Percentiles rank a stretch among this genome's conserved stretches.
Evolutionary conservation across 2,329 filamentous ascomycete genomes (phyloP).

Genomic region (Pochonia chlamydosporia): DNA sequence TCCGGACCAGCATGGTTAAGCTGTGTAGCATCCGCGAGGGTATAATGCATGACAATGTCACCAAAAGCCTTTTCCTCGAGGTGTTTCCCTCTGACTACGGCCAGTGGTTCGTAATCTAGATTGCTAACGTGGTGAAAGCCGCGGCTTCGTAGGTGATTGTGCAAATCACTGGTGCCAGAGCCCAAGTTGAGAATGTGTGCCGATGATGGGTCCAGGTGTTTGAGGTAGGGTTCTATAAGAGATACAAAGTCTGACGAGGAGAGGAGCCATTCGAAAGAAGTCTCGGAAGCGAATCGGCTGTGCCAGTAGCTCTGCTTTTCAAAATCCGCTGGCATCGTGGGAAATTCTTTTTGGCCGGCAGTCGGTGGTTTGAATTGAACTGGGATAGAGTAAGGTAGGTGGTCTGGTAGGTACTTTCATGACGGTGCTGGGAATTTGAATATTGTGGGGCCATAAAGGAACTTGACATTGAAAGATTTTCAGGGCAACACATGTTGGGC

Average conservation of each 20-base stretch:
- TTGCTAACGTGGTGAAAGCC: slow-evolving; percentile 41
- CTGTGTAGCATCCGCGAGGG: slow-evolving; percentile 39
- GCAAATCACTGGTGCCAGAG: slow-evolving; percentile 44
- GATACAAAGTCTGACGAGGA: slow-evolving; percentile 34
- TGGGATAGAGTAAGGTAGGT: no score
- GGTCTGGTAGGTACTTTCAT: no score
- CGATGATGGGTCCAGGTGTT: slow-evolving; percentile 15
- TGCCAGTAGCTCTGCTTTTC: slow-evolving; percentile 47
- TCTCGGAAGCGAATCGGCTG: slow-evolving; percentile 37
- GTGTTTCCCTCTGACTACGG: slow-evolving; percentile 34
- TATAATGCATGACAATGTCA: slow-evolving; percentile 36
- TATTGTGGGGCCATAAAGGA: no score
- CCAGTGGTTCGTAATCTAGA: slow-evolving; percentile 44
- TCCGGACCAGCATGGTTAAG: slow-evolving; percentile 15
- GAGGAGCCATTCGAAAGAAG: slow-evolving; percentile 42
- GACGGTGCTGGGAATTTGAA: no score
- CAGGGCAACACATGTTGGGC: no score
- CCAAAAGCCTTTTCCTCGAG: slow-evolving; percentile 36
- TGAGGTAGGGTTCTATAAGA: slow-evolving; percentile 33
- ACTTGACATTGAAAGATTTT: no score
- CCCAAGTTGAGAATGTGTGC: slow-evolving; percentile 39
- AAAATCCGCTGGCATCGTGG: slow-evolving; percentile 30
- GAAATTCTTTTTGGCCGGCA: not conserved
- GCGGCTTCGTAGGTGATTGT: slow-evolving; percentile 36
- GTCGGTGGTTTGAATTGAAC: no score